Evolutionary conservation across 495 filamentous ascomycete genomes (phyloP), one percentile per base, ranked within the genome.

Genomic region (Penicillium subrubescens): DNA sequence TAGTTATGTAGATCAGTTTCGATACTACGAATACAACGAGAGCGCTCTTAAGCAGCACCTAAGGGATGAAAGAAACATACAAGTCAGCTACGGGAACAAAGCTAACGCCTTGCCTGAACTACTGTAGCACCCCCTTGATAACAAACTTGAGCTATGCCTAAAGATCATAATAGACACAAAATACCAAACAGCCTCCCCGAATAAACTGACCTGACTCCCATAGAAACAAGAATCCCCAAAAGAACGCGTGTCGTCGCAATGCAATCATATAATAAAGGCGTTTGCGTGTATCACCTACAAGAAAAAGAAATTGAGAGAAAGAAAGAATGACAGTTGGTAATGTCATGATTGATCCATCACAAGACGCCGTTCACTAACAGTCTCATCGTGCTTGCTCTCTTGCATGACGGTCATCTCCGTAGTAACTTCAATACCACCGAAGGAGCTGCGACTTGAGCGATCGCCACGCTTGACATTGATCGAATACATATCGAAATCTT

Each of bases 391-490:
- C 37, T 68, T 67, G 7, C 50, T 57, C 63, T 78, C 73, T 44
- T 74, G 72, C 62, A 64, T 60, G 29, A 72, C 48, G 12, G 60
- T 71, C 73, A 80, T 75, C 65, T 76, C 73, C 21, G 75, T 80
- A 1, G 71, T 77, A 19, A 78, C 74, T 41, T 78, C 77, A 37
- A 79, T 78, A 21, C 73, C 75, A 46, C 60, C 64, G 44, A 66
- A 37, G 0, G 64, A 64, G 41, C 65, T 59, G 1, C 54, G 65
- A 19, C 57, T 64, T 5, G 62, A 59, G 17, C 52, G 55, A 19
- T 72, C 51, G 1, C 69, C 69, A 15, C 48, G 65, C 41, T 75
- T 72, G n/a, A 73, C 72, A 59, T 76, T 71, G 58, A 79, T 75
- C 6, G 72, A 75, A 58, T 71, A 72, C 61, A 77, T 65, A 53